These are phyloP conservation scores for Leccinellum rugosiceps DNA, from an alignment of 768 basidiomycete genomes.

Conservation along the genomic window DNA sequence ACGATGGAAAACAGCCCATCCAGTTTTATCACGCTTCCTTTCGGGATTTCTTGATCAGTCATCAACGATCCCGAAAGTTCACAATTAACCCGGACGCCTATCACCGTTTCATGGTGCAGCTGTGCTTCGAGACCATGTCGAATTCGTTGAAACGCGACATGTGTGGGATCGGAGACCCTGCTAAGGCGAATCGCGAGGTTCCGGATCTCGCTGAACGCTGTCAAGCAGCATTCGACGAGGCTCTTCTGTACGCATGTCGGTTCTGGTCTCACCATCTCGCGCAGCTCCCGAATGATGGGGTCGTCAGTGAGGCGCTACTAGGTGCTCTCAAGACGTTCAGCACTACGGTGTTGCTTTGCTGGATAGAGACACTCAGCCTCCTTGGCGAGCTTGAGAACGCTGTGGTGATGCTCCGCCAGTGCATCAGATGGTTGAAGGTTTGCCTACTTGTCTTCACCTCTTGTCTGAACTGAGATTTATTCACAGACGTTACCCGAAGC, in stretches of 20 bases:
- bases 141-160: constrained; percentile 13
- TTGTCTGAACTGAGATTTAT: not conserved
- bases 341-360: constrained; percentile 9
- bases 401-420: constrained; percentile 13
- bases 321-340: constrained; percentile 7
- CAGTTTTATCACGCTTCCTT: constrained; percentile 23
- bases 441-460: not conserved
- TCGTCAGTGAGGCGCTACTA: constrained; percentile 4
- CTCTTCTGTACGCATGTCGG: constrained; percentile 15
- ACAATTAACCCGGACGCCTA: constrained; percentile 6
- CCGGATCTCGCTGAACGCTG: constrained; percentile 10
- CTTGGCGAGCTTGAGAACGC: constrained; percentile 12
- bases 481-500: constrained; percentile 4
- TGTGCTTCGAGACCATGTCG: constrained; percentile 16
- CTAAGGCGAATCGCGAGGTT: constrained; percentile 12
- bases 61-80: constrained; percentile 12
- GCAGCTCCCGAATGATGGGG: constrained; percentile 9
- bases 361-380: constrained; percentile 16
- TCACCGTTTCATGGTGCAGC: constrained; percentile 16
- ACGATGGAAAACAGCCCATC: constrained; percentile 11
- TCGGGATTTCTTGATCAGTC: constrained; percentile 15
- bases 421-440: constrained; percentile 14
- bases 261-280: constrained; percentile 18
- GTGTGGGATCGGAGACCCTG: constrained; percentile 14
- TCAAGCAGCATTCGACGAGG: constrained; percentile 6